Conservation (phyloP, 2,329 filamentous ascomycete species). For the Waltergamsia citrina region DNA sequence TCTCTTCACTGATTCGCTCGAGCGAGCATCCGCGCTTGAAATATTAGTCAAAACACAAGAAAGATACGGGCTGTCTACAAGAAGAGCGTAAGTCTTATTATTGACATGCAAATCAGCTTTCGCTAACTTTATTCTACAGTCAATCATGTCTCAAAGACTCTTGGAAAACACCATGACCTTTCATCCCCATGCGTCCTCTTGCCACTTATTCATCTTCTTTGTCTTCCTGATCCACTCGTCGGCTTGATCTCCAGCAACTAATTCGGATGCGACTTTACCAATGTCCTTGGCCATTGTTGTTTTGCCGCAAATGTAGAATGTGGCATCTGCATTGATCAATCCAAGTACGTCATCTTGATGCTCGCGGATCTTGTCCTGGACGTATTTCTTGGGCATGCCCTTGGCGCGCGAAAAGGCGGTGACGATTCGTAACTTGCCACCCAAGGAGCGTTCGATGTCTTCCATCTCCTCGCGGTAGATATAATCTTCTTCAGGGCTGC, state of each 20-base stretch:
- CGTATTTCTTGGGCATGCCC: not conserved
- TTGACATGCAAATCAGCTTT: no score
- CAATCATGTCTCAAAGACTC: not conserved
- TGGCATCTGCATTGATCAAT: not conserved
- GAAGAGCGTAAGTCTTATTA: not conserved
- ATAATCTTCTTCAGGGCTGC: not conserved
- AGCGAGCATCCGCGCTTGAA: not conserved
- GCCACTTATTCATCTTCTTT: slow-evolving; percentile 1
- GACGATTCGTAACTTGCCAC: not conserved
- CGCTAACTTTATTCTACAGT: not conserved
- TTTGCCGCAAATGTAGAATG: slow-evolving; percentile 1
- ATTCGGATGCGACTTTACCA: not conserved
- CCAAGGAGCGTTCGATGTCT: not conserved
- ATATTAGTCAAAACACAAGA: not conserved
- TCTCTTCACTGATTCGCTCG: not conserved
- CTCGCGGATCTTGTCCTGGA: slow-evolving; percentile 1
- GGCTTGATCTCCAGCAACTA: not conserved
- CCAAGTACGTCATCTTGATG: not conserved
- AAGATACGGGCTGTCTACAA: not conserved
- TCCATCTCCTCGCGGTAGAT: slow-evolving; percentile 2
- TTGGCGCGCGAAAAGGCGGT: not conserved
- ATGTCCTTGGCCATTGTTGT: slow-evolving; percentile 2
- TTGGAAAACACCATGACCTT: not conserved
- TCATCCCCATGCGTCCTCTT: slow-evolving; percentile 3
- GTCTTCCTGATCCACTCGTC: not conserved